A percentile compares a stretch with the other conserved stretches of the same genome.
These are phyloP conservation scores for Tulasnella sp. DNA, from an alignment of 768 basidiomycete genomes.

Conservation along the genomic window DNA sequence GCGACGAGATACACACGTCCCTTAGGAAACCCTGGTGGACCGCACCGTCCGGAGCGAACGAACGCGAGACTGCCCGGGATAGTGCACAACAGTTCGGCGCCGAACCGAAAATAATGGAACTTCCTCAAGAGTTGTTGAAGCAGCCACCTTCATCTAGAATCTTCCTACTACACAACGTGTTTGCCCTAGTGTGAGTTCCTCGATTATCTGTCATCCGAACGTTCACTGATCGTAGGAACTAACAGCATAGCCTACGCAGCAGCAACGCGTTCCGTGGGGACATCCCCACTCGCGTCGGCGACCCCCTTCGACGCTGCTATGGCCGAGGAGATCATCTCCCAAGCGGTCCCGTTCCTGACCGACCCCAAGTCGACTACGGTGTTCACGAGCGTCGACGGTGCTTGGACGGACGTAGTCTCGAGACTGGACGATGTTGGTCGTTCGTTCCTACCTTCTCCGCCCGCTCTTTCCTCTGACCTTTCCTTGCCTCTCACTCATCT, in stretches of 20 bases:
- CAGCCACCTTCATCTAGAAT: constrained; percentile 21
- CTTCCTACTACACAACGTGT: constrained; percentile 55
- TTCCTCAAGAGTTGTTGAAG: constrained; percentile 32
- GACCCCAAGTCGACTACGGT: constrained; percentile 48
- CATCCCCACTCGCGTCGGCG: constrained; percentile 43
- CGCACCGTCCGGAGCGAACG: constrained; percentile 17
- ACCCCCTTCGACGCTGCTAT: constrained; percentile 35
- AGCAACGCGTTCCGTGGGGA: constrained; percentile 46
- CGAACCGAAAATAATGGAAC: neutral
- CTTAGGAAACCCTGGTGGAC: constrained; percentile 68
- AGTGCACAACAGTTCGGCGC: neutral
- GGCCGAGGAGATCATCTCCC: constrained; percentile 37
- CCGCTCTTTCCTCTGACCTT: neutral
- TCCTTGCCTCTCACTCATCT: neutral
- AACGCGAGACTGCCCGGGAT: constrained; percentile 27
- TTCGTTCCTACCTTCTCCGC: neutral
- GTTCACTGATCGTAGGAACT: constrained; percentile 21
- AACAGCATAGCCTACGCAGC: constrained; percentile 56
- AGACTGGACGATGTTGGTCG: constrained; percentile 28
- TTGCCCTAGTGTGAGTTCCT: constrained; percentile 50
- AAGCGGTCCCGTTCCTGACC: constrained; percentile 51
- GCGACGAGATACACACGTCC: constrained; percentile 30
- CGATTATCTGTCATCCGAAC: no score
- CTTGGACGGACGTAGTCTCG: constrained; percentile 55
- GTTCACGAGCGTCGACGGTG: constrained; percentile 38